Base-by-base conservation (phyloP, 495 filamentous ascomycete species). In the Aspergillus indologenus region DNA sequence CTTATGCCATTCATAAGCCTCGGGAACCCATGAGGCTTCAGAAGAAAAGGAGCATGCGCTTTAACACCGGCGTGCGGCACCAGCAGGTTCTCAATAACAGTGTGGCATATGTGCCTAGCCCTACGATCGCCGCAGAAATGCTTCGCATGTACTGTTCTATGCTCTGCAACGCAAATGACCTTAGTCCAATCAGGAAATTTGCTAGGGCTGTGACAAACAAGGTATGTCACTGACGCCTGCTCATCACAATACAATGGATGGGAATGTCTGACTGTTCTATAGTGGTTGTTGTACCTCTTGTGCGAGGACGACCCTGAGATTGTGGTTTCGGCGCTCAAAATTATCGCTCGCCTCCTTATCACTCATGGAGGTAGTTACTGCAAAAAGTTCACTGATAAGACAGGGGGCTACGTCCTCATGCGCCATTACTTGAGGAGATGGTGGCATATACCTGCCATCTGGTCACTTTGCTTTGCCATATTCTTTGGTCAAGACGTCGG, bases 241-340 rank as follows among this genome's bases (percentile, higher is more conserved):
- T 21, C 6, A 15, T 9, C 15, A 18, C 5, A 2, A n/a, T 51
- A 40, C 48, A 31, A 21, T 1, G 11, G 44, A 21, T 1, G 11
- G 23, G 42, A 19, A 18, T 4, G 18, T 5, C 45, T 60, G 56
- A 45, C 56, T 45, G 42, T 43, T 23, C 53, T 59, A 40, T 63
- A 96, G 91, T 98, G 95, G 94, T 83, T 98, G 57, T 79, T 98
- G 20, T 94, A 96, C 73, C 85, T 98, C 24, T 83, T 98, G 49
- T 91, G 90, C 24, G 92, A 96, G 65, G 84, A 89, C 61, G 88
- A 96, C 57, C 83, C 89, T 3, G 87, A 91, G 67, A 86, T 96
- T 45, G 87, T 97, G 9, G 78, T 91, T 19, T 79, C 90, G 26
- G 90, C 88, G n/a, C 79, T 83, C 49, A 95, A 90, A 63, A 94